phyloP scores from a whole-genome alignment of 164 flowering plant genomes.

The Aristolochia fimbriata region DNA sequence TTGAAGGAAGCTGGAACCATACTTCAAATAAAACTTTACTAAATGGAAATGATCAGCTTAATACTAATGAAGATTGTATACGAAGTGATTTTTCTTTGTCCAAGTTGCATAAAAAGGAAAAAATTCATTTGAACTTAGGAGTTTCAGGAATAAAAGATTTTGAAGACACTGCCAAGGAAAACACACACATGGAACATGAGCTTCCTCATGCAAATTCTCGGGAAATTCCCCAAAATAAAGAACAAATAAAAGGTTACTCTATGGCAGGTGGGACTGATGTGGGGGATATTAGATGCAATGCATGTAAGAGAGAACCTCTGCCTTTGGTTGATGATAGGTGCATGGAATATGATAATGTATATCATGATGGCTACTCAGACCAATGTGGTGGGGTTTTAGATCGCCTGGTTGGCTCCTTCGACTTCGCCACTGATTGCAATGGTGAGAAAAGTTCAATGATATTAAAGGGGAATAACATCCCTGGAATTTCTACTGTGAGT shows the following conservation, averaged over 20 bases:
- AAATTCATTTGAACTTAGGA: background rate
- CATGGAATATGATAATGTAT: too few relatives aligned
- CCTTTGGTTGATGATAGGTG: too few relatives aligned
- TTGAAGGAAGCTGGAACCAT: constrained; percentile 17
- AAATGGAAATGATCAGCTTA: constrained; percentile 21
- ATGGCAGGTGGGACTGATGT: too few relatives aligned
- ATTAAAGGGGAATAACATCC: too few relatives aligned
- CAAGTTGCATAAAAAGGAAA: constrained; percentile 10
- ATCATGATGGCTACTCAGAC: background rate
- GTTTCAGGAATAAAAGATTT: background rate
- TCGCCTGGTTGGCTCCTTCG: constrained; percentile 4
- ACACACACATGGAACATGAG: background rate
- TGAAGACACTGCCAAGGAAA: background rate
- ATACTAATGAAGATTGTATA: constrained; percentile 11
- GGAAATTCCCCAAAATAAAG: too few relatives aligned
- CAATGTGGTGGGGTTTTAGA: constrained; percentile 1
- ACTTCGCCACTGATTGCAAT: background rate
- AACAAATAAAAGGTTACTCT: too few relatives aligned
- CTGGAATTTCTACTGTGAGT: too few relatives aligned
- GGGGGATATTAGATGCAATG: too few relatives aligned
- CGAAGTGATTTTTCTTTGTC: constrained; percentile 1
- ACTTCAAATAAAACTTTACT: constrained; percentile 17
- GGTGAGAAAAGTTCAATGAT: background rate
- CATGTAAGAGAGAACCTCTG: too few relatives aligned
- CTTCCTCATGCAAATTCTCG: too few relatives aligned